These are phyloP conservation scores for Glycine soja DNA, from an alignment of 306 rosid species.

Conservation along the genomic window DNA sequence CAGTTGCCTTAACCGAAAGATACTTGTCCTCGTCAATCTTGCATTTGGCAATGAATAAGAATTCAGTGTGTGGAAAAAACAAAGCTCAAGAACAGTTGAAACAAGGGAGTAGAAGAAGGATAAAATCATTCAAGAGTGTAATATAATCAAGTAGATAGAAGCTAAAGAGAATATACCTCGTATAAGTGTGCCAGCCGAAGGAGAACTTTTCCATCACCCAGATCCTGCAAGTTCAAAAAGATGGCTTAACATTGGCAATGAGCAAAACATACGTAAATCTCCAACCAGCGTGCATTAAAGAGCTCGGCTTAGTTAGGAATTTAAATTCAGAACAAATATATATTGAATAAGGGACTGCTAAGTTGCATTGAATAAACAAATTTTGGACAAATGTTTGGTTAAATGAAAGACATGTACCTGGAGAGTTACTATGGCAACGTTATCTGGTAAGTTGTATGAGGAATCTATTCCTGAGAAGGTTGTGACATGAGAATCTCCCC, in stretches of 20 bases:
- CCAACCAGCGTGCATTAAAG: not conserved
- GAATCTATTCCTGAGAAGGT: conserved; percentile 67
- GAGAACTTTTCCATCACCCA: conserved; percentile 68
- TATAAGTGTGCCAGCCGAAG: conserved; percentile 80
- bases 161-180: conserved; percentile 58
- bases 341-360: not conserved
- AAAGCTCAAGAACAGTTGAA: conserved; percentile 4
- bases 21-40: conserved; percentile 71
- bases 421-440: conserved; percentile 77
- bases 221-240: conserved; percentile 62
- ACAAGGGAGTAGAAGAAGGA: conserved; percentile 8
- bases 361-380: conserved; percentile 20
- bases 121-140: not conserved
- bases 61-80: conserved; percentile 12
- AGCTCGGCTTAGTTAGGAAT: not conserved
- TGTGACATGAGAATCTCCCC: conserved; percentile 67
- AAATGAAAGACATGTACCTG: conserved; percentile 59
- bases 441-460: conserved; percentile 71
- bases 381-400: not conserved
- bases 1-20: conserved; percentile 64
- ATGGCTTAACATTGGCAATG: not conserved
- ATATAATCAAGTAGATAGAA: conserved; percentile 22
- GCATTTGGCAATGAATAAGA: conserved; percentile 33
- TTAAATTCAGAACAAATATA: not conserved
- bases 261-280: not conserved